Percentiles rank a stretch among this genome's conserved stretches.
These are phyloP conservation scores for Exserohilum rostratum DNA, from an alignment of 2,329 filamentous ascomycete genomes.

Conservation along the genomic window DNA sequence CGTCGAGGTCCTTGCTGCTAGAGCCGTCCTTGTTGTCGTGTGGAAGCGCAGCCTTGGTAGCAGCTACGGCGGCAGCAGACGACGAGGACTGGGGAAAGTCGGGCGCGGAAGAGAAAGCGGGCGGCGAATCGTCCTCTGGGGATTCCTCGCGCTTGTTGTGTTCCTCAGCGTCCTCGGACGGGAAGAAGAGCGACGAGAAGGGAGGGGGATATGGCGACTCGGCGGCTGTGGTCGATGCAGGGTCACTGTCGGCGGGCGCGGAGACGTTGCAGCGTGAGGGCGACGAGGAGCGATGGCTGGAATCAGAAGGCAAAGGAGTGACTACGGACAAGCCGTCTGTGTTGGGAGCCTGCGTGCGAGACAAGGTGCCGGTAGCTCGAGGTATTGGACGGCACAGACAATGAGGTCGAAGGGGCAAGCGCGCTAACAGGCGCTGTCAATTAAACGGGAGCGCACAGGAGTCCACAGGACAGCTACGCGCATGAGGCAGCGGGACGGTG, in stretches of 20 bases:
- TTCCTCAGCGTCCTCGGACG: conserved; percentile 55
- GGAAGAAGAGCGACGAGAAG: conserved; percentile 68
- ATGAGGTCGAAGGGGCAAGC: conserved; percentile 35
- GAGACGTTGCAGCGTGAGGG: conserved; percentile 38
- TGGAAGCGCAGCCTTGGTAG: conserved; percentile 86
- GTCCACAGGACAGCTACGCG: conserved; percentile 30
- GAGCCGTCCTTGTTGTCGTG: conserved; percentile 77
- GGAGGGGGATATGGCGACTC: conserved; percentile 64
- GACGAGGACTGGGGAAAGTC: conserved; percentile 59
- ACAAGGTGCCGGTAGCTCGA: conserved; percentile 51
- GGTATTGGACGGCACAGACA: conserved; percentile 25
- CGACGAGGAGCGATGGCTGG: conserved; percentile 32
- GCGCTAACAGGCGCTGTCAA: conserved; percentile 36
- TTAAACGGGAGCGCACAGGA: conserved; percentile 31
- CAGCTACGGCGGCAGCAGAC: conserved; percentile 58
- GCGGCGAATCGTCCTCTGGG: conserved; percentile 48
- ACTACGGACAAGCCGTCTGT: conserved; percentile 54
- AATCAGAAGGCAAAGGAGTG: conserved; percentile 48
- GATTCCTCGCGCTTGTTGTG: conserved; percentile 52
- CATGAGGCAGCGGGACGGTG: conserved; percentile 25
- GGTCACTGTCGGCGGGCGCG: conserved; percentile 45
- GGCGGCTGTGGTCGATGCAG: conserved; percentile 52
- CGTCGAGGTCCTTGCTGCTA: conserved; percentile 73
- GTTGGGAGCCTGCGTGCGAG: conserved; percentile 50
- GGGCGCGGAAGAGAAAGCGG: conserved; percentile 60